A percentile compares a stretch with the other conserved stretches of the same genome.
Evolutionary conservation across 768 basidiomycete species (phyloP).

Genomic region (Piloderma croceum): DNA sequence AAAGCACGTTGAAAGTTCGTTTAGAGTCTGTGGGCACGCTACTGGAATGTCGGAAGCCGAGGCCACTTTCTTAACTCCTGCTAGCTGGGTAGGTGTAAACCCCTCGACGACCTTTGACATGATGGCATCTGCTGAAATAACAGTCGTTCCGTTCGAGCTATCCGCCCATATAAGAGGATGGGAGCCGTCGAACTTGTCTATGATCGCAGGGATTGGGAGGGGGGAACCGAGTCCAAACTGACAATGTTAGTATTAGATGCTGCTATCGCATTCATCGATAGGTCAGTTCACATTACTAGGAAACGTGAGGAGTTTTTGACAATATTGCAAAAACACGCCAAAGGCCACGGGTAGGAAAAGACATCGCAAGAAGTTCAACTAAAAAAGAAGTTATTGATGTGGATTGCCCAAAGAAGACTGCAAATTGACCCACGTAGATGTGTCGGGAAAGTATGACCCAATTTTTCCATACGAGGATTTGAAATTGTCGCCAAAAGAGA

Average conservation of each 20-base stretch:
- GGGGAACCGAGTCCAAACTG: constrained; percentile 64
- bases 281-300: constrained; percentile 60
- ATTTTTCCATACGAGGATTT: too few species aligned
- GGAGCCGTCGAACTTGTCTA: constrained; percentile 47
- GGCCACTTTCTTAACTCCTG: constrained; percentile 43
- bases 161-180: constrained; percentile 63
- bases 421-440: too few species aligned
- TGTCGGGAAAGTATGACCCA: too few species aligned
- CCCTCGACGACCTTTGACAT: constrained; percentile 53
- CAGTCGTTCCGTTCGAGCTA: constrained; percentile 49
- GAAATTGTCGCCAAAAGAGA: too few species aligned
- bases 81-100: constrained; percentile 44
- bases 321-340: constrained; percentile 60
- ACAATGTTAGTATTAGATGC: too few species aligned
- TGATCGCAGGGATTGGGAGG: constrained; percentile 41
- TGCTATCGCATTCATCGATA: too few species aligned
- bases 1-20: constrained; percentile 62
- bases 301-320: constrained; percentile 53
- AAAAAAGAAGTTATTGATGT: too few species aligned
- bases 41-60: constrained; percentile 45
- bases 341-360: constrained; percentile 60
- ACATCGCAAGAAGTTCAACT: constrained; percentile 60
- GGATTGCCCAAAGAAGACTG: too few species aligned
- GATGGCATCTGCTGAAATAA: constrained; percentile 51
- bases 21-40: constrained; percentile 70